Percentiles rank a stretch among this genome's conserved stretches.
Evolutionary conservation across 129 eudicot species (phyloP).

Genomic region (Flaveria trinervia): DNA sequence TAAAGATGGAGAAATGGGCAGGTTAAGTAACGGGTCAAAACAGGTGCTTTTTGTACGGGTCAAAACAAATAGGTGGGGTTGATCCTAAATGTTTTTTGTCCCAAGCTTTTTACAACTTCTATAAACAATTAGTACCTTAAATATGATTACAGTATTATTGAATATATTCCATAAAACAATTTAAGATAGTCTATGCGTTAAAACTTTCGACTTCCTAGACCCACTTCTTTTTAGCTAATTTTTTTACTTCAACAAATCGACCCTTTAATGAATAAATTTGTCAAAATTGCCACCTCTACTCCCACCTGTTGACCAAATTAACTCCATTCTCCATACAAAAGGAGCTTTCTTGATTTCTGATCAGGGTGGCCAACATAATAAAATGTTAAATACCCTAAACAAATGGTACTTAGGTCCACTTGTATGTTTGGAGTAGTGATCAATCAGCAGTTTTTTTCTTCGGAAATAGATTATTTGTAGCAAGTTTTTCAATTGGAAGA

Average conservation of each 20-base stretch:
- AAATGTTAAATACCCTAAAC: neutral
- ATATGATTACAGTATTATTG: neutral
- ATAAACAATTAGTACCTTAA: neutral
- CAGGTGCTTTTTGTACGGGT: neutral
- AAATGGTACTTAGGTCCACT: neutral
- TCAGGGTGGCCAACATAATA: neutral
- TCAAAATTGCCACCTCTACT: neutral
- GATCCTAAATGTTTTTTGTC: neutral
- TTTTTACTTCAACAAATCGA: neutral
- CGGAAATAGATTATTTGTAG: neutral
- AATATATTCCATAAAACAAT: neutral
- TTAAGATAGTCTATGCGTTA: neutral
- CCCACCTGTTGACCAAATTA: neutral
- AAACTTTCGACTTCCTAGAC: constrained; percentile 6
- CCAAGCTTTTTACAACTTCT: neutral
- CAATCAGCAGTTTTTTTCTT: neutral
- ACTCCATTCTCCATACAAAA: neutral
- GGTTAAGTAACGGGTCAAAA: neutral
- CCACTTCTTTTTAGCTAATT: constrained; percentile 4
- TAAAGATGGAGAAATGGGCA: neutral
- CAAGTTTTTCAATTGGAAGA: neutral
- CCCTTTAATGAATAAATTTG: neutral
- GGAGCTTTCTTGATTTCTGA: neutral
- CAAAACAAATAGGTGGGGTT: neutral
- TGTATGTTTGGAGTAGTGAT: constrained; percentile 6